Evolutionary conservation across 139 green algal genomes (phyloP), one percentile per base, ranked within the genome.

Genomic region (Chlorella sp.): DNA sequence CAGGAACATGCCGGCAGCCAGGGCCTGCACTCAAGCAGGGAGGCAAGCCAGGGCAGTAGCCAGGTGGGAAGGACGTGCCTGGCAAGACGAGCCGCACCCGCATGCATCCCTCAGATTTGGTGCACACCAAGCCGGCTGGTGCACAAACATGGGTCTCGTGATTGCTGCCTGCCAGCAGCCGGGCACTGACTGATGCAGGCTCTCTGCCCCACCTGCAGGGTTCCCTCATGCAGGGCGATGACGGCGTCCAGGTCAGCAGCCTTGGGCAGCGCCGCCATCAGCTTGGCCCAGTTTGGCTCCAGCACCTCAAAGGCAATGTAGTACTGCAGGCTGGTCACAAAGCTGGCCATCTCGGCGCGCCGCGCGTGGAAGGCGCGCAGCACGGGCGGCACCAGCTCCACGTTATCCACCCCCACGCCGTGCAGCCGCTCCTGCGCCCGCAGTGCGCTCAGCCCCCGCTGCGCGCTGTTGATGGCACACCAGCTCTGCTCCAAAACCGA

Each of bases 251-350:
- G 92, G 94, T 98, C 94, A 3, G 69, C 81, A 24, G 93, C 94
- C 7, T 88, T n/a, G 3, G 79, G 84, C 42, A 97, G 85, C 11
- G 90, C 85, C 0, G 57, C 3, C 68, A 90, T 89, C 80, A 99
- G 96, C 40, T 83, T 75, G 21, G 83, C 69, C 95, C 95, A 97
- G 28, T 92, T 90, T 12, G 77, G 85, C 86, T 98, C 95, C 89
- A 97, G 88, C 40, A 96, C 96, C 90, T 99, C 97, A 83, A 98
- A 97, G 94, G 97, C 96, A 85, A 99, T 94, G 94, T 99, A 98
- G 93, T 97, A 96, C 95, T 99, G 96, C 90, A 99, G 93, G 94
- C 97, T 97, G 78, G 92, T 96, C 26, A 91, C 94, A 82, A 99
- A 98, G 91, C 98, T 96, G 24, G 93, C 93, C 96, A 99, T 98